A percentile compares a stretch with the other conserved stretches of the same genome.
Evolutionary conservation across 352 stramenopile genomes (phyloP).

Genomic region (Phytophthora boehmeriae): DNA sequence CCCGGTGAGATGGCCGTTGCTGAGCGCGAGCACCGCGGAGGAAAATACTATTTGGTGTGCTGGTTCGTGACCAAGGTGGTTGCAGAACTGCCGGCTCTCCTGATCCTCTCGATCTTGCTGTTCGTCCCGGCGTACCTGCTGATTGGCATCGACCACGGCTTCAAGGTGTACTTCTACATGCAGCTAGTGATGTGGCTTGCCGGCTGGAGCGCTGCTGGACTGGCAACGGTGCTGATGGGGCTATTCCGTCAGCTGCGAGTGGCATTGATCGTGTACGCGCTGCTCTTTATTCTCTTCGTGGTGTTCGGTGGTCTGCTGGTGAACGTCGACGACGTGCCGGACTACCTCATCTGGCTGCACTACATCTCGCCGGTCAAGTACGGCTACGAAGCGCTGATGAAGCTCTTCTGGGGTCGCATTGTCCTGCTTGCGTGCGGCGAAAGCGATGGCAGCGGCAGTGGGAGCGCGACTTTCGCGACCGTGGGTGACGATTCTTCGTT

Average conservation of each 20-base stretch:
- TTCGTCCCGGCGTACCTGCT: slow-evolving; percentile 51
- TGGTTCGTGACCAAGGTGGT: slow-evolving; percentile 50
- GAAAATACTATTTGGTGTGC: slow-evolving; percentile 31
- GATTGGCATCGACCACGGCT: slow-evolving; percentile 45
- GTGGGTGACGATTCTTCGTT: slow-evolving; percentile 28
- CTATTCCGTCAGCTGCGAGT: slow-evolving; percentile 41
- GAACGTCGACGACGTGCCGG: slow-evolving; percentile 49
- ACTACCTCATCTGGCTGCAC: slow-evolving; percentile 64
- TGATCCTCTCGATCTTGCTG: slow-evolving; percentile 48
- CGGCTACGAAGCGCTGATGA: slow-evolving; percentile 46
- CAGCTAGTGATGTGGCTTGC: slow-evolving; percentile 51
- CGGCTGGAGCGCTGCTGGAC: slow-evolving; percentile 34
- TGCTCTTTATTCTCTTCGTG: slow-evolving; percentile 47
- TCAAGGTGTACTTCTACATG: slow-evolving; percentile 56
- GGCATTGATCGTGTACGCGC: slow-evolving; percentile 31
- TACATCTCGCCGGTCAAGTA: slow-evolving; percentile 62
- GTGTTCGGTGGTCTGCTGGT: slow-evolving; percentile 51
- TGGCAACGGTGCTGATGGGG: slow-evolving; percentile 39
- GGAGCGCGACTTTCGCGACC: slow-evolving; percentile 19
- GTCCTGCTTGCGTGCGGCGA: slow-evolving; percentile 26
- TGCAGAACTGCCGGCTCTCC: slow-evolving; percentile 36
- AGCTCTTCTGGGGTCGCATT: slow-evolving; percentile 45
- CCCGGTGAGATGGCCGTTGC: slow-evolving; percentile 34
- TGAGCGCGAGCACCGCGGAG: slow-evolving; percentile 32
- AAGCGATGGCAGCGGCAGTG: slow-evolving; percentile 16